Percentiles rank a stretch among this genome's conserved stretches.
Evolutionary conservation across 2,329 filamentous ascomycete genomes (phyloP).

Genomic region (Ophidiomyces ophidiicola): DNA sequence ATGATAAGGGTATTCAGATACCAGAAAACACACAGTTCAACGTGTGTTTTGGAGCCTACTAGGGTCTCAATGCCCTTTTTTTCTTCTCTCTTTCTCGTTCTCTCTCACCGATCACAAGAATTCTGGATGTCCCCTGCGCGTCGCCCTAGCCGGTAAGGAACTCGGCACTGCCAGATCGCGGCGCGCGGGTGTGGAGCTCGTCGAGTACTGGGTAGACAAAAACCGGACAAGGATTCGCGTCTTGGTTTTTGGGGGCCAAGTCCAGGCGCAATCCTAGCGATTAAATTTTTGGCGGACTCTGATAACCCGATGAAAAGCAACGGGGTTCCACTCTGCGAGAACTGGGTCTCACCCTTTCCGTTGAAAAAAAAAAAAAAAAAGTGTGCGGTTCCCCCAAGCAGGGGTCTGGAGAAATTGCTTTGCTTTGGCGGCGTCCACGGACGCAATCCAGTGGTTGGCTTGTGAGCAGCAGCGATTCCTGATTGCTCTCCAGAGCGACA

Average conservation of each 20-base stretch:
- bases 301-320: slow-evolving; percentile 8
- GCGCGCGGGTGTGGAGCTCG: slow-evolving; percentile 9
- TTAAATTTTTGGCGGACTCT: slow-evolving; percentile 2
- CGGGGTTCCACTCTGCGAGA: slow-evolving; percentile 6
- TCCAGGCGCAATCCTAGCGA: slow-evolving; percentile 3
- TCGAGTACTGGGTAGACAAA: slow-evolving; percentile 1
- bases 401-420: slow-evolving; percentile 6
- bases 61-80: no score
- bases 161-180: slow-evolving; percentile 7
- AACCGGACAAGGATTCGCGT: slow-evolving; percentile 8
- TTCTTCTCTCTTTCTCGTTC: no score
- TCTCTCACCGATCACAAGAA: no score
- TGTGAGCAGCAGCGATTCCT: slow-evolving; percentile 5
- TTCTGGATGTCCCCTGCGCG: slow-evolving; percentile 3
- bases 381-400: no score
- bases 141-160: slow-evolving; percentile 4
- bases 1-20: not conserved
- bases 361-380: not conserved
- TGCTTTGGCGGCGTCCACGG: slow-evolving; percentile 4
- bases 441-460: slow-evolving; percentile 5
- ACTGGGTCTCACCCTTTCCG: slow-evolving; percentile 7
- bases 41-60: no score
- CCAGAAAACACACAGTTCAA: no score
- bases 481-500: not conserved
- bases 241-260: slow-evolving; percentile 12